Conservation (phyloP, 768 basidiomycete genomes). For the Mycena filopes region DNA sequence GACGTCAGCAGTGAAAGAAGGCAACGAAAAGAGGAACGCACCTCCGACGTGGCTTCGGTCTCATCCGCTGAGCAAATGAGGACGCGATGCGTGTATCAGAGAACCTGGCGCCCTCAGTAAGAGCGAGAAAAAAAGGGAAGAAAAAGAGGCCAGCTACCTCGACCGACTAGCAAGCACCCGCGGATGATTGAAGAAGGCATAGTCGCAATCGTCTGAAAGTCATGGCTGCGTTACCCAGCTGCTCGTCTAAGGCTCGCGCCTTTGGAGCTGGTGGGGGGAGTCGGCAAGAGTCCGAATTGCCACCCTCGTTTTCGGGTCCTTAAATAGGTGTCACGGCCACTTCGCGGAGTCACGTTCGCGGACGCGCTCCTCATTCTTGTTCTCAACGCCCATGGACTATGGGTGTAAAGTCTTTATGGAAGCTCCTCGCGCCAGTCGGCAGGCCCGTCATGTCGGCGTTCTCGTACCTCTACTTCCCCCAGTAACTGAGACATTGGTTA, state of each 20-base stretch:
- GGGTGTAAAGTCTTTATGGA: conserved; percentile 99
- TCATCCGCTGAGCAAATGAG: too few species aligned
- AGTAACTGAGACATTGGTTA: conserved; percentile 44
- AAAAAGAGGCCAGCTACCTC: not conserved
- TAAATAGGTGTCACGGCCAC: too few species aligned
- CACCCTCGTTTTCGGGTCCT: not conserved
- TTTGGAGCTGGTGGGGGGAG: conserved; percentile 1
- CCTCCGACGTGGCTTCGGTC: not conserved
- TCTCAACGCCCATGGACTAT: conserved; percentile 51
- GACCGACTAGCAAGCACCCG: not conserved
- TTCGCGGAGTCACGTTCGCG: conserved; percentile 16
- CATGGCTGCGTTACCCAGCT: not conserved
- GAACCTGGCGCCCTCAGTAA: not conserved
- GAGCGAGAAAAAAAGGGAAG: not conserved
- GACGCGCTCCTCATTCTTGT: conserved; percentile 7
- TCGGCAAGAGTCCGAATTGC: not conserved
- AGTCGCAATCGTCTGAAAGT: not conserved
- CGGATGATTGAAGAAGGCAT: not conserved
- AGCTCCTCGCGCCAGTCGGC: conserved; percentile 90
- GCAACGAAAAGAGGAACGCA: not conserved
- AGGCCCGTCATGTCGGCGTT: conserved; percentile 86
- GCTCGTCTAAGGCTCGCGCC: too few species aligned
- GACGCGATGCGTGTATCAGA: not conserved
- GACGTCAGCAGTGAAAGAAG: not conserved
- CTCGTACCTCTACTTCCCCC: not conserved